These are phyloP conservation scores for Coffea canephora DNA, from an alignment of 257 asterid genomes.

Conservation along the genomic window DNA sequence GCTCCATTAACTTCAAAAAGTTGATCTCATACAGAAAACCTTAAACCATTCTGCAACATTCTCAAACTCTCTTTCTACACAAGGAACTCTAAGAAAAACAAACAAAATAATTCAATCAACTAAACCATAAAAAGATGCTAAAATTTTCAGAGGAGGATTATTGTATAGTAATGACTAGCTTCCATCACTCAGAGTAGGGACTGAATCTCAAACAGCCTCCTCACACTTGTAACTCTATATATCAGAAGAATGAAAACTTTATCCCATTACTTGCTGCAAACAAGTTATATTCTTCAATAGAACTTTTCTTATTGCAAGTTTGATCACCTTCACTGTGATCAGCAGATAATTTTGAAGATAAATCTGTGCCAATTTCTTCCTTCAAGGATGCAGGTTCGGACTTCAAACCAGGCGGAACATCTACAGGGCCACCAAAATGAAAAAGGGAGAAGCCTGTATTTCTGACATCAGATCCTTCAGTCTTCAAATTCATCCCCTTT, in stretches of 20 bases:
- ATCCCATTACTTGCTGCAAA: slow-evolving; percentile 84
- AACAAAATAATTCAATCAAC: slow-evolving; percentile 19
- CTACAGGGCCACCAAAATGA: slow-evolving; percentile 91
- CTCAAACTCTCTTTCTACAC: slow-evolving; percentile 11
- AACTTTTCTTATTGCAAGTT: slow-evolving; percentile 49
- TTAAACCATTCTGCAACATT: slow-evolving; percentile 18
- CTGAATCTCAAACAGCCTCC: slow-evolving; percentile 33
- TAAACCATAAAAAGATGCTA: slow-evolving; percentile 22
- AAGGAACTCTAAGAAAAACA: slow-evolving; percentile 11
- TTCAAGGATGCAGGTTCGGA: slow-evolving; percentile 44
- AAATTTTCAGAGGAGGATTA: slow-evolving; percentile 35
- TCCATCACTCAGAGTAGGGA: slow-evolving; percentile 34
- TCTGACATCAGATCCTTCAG: slow-evolving; percentile 37
- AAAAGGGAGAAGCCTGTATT: slow-evolving; percentile 82
- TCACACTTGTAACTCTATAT: slow-evolving; percentile 30
- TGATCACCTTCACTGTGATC: slow-evolving; percentile 33
- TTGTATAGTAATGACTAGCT: slow-evolving; percentile 44
- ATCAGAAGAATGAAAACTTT: slow-evolving; percentile 75
- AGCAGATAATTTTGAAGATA: slow-evolving; percentile 31
- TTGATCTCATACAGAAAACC: slow-evolving; percentile 20
- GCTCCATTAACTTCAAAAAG: slow-evolving; percentile 18
- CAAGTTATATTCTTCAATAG: slow-evolving; percentile 82
- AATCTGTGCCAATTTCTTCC: slow-evolving; percentile 38
- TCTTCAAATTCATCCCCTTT: slow-evolving; percentile 34
- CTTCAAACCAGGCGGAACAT: slow-evolving; percentile 59